Conservation (phyloP, 176 grass and related monocot species). For the Alloteropsis semialata region DNA sequence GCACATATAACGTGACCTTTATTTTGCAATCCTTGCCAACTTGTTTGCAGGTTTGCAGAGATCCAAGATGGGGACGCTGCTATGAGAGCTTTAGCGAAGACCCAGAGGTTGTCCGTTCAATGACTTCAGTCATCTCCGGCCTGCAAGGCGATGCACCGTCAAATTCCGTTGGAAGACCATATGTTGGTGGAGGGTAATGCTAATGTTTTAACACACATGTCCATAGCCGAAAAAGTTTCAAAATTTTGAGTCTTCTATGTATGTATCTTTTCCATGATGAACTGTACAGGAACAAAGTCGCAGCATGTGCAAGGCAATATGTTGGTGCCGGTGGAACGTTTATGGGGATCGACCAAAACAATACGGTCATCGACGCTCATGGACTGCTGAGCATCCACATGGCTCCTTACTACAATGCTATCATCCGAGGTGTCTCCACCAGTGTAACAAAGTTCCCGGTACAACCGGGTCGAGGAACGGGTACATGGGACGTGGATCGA, state of each 20-base stretch:
- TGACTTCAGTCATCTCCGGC: conserved; percentile 64
- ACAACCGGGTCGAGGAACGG: too few species aligned
- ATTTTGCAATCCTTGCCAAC: too few species aligned
- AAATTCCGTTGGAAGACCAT: conserved; percentile 45
- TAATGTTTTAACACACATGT: too few species aligned
- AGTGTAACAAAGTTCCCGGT: too few species aligned
- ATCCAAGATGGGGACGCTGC: conserved; percentile 89
- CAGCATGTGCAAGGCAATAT: conserved; percentile 61
- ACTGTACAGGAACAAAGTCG: conserved; percentile 55
- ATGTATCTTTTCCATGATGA: too few species aligned
- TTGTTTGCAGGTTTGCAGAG: conserved; percentile 89
- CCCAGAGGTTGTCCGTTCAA: too few species aligned
- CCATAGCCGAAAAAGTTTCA: too few species aligned
- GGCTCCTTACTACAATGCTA: conserved; percentile 58
- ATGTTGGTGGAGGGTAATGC: conserved; percentile 54
- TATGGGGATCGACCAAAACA: conserved; percentile 62
- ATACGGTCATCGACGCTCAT: conserved; percentile 46
- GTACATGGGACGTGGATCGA: too few species aligned
- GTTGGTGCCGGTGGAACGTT: conserved; percentile 70
- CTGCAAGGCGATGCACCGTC: conserved; percentile 58
- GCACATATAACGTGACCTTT: too few species aligned
- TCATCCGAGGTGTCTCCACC: conserved; percentile 69
- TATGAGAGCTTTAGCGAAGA: conserved; percentile 74
- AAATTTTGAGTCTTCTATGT: too few species aligned
- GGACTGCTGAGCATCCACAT: conserved; percentile 65